Conservation (phyloP, 2,329 filamentous ascomycete genomes). For the Penicillium griseofulvum region DNA sequence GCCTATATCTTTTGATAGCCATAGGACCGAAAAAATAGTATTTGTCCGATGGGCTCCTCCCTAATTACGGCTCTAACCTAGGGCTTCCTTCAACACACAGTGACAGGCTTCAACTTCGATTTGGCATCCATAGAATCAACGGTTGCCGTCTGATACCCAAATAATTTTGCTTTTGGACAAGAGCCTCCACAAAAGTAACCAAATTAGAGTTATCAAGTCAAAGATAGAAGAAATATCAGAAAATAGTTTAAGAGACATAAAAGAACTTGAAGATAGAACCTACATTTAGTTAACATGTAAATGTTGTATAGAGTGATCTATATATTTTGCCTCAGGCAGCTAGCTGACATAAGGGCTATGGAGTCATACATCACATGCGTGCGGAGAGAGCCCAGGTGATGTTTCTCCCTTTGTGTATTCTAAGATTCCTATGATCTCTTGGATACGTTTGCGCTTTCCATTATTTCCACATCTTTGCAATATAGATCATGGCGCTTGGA, state of each 20-base stretch:
- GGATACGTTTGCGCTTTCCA: background rate
- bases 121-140: background rate
- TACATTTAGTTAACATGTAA: background rate
- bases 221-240: background rate
- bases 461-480: background rate
- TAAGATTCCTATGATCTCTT: background rate
- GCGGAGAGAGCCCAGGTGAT: constrained; percentile 2
- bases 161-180: background rate
- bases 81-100: too few relatives aligned
- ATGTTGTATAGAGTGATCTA: background rate
- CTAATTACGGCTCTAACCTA: background rate
- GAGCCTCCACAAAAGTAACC: background rate
- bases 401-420: background rate
- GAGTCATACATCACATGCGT: constrained; percentile 5
- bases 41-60: background rate
- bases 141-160: background rate
- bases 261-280: background rate
- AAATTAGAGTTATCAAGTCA: background rate
- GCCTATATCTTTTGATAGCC: background rate
- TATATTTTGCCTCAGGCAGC: background rate
- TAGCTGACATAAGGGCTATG: background rate
- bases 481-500: constrained; percentile 2
- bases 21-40: background rate
- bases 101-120: background rate
- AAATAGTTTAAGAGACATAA: background rate